phyloP scores from a whole-genome alignment of 2,329 filamentous ascomycete species.

The Scytalidium sp. region DNA sequence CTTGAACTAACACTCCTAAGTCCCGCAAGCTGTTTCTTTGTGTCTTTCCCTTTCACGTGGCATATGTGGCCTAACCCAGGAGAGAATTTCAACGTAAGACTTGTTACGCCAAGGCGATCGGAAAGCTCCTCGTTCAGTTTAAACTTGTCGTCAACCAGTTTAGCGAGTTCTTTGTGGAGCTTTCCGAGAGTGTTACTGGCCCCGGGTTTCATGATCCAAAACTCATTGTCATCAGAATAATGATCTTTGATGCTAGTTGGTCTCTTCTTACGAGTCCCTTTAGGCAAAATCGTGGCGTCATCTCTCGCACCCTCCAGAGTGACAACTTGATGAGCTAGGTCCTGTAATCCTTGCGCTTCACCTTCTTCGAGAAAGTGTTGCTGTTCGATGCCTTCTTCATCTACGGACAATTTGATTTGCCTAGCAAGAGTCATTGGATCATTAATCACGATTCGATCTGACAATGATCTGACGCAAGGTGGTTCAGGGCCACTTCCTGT shows the following conservation, averaged over 20 bases:
- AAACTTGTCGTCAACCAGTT: conserved; percentile 57
- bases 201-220: conserved; percentile 63
- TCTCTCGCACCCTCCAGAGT: conserved; percentile 59
- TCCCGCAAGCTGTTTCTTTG: conserved; percentile 31
- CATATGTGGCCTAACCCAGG: conserved; percentile 86
- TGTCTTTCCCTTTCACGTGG: conserved; percentile 82
- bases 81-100: conserved; percentile 79
- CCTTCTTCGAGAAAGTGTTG: conserved; percentile 75
- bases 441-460: conserved; percentile 60
- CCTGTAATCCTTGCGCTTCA: conserved; percentile 67
- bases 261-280: conserved; percentile 37
- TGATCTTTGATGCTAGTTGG: conserved; percentile 48
- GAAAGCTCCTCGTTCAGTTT: conserved; percentile 60
- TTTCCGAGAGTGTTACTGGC: conserved; percentile 64
- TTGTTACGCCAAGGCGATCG: conserved; percentile 56
- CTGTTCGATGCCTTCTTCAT: conserved; percentile 84
- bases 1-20: conserved; percentile 68
- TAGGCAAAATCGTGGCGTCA: conserved; percentile 46
- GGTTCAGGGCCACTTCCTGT: conserved; percentile 15
- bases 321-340: conserved; percentile 70
- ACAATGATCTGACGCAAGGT: conserved; percentile 42
- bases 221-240: conserved; percentile 57
- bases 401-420: conserved; percentile 75
- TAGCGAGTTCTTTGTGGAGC: conserved; percentile 66
- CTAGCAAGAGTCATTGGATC: conserved; percentile 66